Evolutionary conservation across 2,329 filamentous ascomycete species (phyloP).

Genomic region (Canariomyces notabilis): DNA sequence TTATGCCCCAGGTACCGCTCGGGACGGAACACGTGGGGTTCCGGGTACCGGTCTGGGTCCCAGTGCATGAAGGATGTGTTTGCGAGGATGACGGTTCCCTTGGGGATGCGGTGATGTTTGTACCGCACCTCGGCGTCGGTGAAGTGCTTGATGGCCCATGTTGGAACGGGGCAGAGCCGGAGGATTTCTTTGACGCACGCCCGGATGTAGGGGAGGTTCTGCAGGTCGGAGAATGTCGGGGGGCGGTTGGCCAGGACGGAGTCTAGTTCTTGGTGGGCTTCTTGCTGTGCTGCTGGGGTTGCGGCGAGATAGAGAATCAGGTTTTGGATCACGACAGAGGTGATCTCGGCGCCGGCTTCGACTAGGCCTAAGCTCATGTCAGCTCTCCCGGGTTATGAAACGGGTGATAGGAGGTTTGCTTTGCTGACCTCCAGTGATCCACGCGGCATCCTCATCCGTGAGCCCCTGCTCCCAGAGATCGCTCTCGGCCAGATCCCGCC

Average conservation of each 20-base stretch:
- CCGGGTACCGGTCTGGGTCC: conserved; percentile 36
- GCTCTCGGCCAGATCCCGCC: conserved; percentile 22
- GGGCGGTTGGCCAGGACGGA: conserved; percentile 30
- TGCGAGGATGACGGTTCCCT: conserved; percentile 37
- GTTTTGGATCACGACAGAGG: conserved; percentile 32
- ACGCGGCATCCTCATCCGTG: conserved; percentile 24
- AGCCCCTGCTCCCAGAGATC: conserved; percentile 24
- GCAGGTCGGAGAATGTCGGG: conserved; percentile 33
- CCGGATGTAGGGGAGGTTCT: conserved; percentile 38
- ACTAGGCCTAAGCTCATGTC: too few species aligned
- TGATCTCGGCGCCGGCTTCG: conserved; percentile 37
- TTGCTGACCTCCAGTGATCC: conserved; percentile 26
- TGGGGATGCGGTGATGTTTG: conserved; percentile 40
- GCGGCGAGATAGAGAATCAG: conserved; percentile 23
- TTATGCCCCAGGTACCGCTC: conserved; percentile 29
- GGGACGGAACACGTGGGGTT: conserved; percentile 39
- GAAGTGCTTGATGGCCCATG: conserved; percentile 36
- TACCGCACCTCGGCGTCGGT: conserved; percentile 37
- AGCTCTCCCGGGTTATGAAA: too few species aligned
- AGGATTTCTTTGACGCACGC: conserved; percentile 40
- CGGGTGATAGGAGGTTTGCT: too few species aligned
- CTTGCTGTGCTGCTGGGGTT: not conserved
- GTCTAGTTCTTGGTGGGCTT: conserved; percentile 36
- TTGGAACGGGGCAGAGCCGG: conserved; percentile 38
- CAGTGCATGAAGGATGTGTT: conserved; percentile 41